phyloP scores from a whole-genome alignment of 345 rosid genomes.

The Brassica rapa region DNA sequence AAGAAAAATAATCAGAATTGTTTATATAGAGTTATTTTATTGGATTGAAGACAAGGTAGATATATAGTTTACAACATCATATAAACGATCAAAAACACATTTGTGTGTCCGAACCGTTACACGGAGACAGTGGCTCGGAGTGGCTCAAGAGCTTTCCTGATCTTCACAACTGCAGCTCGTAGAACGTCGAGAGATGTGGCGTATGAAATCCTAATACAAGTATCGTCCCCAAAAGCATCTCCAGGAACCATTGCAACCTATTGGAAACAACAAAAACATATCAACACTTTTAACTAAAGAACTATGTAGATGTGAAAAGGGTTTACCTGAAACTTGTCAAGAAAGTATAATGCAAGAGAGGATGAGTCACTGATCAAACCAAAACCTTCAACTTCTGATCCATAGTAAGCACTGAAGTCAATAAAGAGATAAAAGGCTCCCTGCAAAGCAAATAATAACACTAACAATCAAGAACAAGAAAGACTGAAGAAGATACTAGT shows the following conservation, averaged over 20 bases:
- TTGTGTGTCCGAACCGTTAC: slow-evolving; percentile 30
- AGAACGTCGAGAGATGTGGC: slow-evolving; percentile 79
- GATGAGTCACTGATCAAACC: slow-evolving; percentile 70
- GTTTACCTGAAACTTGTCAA: slow-evolving; percentile 45
- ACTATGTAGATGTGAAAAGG: neutral
- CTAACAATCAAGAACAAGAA: slow-evolving; percentile 4
- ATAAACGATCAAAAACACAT: neutral
- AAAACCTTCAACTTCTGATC: slow-evolving; percentile 73
- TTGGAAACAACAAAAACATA: slow-evolving; percentile 11
- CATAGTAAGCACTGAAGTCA: slow-evolving; percentile 83
- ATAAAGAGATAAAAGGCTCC: slow-evolving; percentile 95
- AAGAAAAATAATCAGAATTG: too few relatives aligned
- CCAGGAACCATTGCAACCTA: slow-evolving; percentile 98
- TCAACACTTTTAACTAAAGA: neutral
- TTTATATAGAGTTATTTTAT: neutral
- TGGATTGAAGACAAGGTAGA: neutral
- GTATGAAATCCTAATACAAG: slow-evolving; percentile 82
- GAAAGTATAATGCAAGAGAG: slow-evolving; percentile 65
- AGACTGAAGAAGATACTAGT: neutral
- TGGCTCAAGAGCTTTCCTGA: slow-evolving; percentile 64
- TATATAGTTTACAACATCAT: slow-evolving; percentile 19
- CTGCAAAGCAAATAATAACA: slow-evolving; percentile 48
- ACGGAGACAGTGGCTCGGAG: slow-evolving; percentile 60
- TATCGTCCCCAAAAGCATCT: slow-evolving; percentile 94
- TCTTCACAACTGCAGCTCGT: slow-evolving; percentile 77